Evolutionary conservation across 768 basidiomycete species (phyloP).

Genomic region (Rhizopogon salebrosus): DNA sequence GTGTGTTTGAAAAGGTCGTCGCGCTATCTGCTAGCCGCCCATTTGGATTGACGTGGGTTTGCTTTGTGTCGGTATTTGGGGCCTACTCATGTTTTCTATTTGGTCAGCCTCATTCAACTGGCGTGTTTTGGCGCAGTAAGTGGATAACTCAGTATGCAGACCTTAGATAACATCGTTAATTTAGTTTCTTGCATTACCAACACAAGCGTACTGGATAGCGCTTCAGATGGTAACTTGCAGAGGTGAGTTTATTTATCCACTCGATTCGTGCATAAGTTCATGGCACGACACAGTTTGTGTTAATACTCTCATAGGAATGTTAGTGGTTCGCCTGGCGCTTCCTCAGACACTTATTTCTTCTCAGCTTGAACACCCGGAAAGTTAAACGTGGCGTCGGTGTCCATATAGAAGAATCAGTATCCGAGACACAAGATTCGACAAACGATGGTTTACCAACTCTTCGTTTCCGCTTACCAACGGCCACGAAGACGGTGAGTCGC

Average conservation of each 20-base stretch:
- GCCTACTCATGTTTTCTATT: neutral
- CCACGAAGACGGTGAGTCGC: slow-evolving; percentile 13
- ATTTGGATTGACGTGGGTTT: slow-evolving; percentile 19
- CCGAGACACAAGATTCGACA: neutral
- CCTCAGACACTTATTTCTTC: neutral
- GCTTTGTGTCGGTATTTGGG: neutral
- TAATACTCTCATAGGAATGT: slow-evolving; percentile 23
- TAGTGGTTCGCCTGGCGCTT: neutral
- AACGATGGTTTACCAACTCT: slow-evolving; percentile 6
- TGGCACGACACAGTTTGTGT: slow-evolving; percentile 17
- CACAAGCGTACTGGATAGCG: slow-evolving; percentile 19
- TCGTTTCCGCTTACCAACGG: slow-evolving; percentile 7
- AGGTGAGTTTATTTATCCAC: slow-evolving; percentile 6
- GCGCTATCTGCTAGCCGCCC: slow-evolving; percentile 15
- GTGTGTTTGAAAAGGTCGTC: neutral
- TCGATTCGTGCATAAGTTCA: neutral
- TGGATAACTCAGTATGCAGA: neutral
- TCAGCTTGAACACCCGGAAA: slow-evolving; percentile 23
- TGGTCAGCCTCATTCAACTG: slow-evolving; percentile 13
- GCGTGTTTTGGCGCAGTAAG: slow-evolving; percentile 17
- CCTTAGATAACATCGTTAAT: neutral
- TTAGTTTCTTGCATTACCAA: slow-evolving; percentile 21
- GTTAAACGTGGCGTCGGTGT: slow-evolving; percentile 13
- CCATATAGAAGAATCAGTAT: slow-evolving; percentile 19
- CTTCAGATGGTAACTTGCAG: slow-evolving; percentile 24